These are phyloP conservation scores for Ophiostoma himal-ulmi DNA, from an alignment of 2,329 filamentous ascomycete genomes.

Conservation along the genomic window DNA sequence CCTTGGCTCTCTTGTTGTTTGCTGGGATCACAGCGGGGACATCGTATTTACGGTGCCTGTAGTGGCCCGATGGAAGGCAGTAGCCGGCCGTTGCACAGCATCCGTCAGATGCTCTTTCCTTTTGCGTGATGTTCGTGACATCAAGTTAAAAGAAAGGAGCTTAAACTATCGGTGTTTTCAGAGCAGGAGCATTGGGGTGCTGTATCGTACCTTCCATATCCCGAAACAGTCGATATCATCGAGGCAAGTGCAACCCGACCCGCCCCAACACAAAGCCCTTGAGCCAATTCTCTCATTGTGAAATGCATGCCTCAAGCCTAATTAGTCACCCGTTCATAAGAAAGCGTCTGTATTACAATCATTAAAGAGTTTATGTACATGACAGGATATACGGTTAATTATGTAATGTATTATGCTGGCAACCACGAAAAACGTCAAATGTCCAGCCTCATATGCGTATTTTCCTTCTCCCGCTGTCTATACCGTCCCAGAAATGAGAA, in stretches of 20 bases:
- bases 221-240: background rate
- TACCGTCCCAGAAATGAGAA: background rate
- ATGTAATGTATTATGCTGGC: background rate
- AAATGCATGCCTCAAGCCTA: background rate
- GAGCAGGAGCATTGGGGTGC: too few species aligned
- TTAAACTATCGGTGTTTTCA: background rate
- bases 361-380: background rate
- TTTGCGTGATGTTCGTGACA: too few species aligned
- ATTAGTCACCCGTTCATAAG: background rate
- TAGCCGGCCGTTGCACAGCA: background rate
- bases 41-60: background rate
- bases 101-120: background rate
- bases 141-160: background rate
- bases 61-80: background rate
- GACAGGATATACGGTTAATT: background rate
- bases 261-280: background rate
- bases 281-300: background rate
- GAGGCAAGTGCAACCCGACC: background rate
- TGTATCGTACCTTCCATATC: background rate
- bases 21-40: background rate
- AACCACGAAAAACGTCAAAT: background rate
- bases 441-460: background rate
- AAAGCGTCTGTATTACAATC: background rate
- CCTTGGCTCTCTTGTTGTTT: background rate
- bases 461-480: constrained; percentile 5